Evolutionary conservation across 768 basidiomycete species (phyloP).

Genomic region (Omphalotus guepiniiformis): DNA sequence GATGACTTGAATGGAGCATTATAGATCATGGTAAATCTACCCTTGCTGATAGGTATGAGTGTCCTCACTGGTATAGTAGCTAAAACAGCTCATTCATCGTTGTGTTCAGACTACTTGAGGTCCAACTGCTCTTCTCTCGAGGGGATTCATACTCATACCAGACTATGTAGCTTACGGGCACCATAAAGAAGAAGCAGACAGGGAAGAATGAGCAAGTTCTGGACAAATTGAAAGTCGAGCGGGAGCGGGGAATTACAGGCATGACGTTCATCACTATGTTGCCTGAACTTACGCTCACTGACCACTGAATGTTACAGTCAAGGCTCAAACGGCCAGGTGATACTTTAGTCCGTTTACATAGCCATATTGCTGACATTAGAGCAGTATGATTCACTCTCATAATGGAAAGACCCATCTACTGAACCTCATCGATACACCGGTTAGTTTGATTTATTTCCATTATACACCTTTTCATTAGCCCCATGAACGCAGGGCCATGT

Average conservation of each 20-base stretch:
- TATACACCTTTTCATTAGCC: neutral
- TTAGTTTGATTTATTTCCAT: constrained; percentile 26
- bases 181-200: constrained; percentile 62
- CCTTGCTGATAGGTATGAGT: constrained; percentile 78
- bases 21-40: constrained; percentile 97
- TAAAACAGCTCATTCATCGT: neutral
- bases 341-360: neutral
- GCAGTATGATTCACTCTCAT: constrained; percentile 73
- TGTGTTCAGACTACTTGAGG: constrained; percentile 64
- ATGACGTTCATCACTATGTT: constrained; percentile 11
- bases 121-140: constrained; percentile 19
- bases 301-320: constrained; percentile 49
- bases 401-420: constrained; percentile 63
- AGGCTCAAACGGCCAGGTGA: constrained; percentile 94
- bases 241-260: constrained; percentile 96
- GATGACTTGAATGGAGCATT: constrained; percentile 3
- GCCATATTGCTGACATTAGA: constrained; percentile 11
- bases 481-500: constrained; percentile 71
- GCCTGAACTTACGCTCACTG: neutral
- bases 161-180: constrained; percentile 71
- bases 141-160: constrained; percentile 12
- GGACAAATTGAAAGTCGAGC: constrained; percentile 94
- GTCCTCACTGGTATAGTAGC: constrained; percentile 4
- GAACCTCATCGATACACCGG: constrained; percentile 96
- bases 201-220: constrained; percentile 81